Conservation (phyloP, 164 flowering plant species). For the Liquidambar formosana region DNA sequence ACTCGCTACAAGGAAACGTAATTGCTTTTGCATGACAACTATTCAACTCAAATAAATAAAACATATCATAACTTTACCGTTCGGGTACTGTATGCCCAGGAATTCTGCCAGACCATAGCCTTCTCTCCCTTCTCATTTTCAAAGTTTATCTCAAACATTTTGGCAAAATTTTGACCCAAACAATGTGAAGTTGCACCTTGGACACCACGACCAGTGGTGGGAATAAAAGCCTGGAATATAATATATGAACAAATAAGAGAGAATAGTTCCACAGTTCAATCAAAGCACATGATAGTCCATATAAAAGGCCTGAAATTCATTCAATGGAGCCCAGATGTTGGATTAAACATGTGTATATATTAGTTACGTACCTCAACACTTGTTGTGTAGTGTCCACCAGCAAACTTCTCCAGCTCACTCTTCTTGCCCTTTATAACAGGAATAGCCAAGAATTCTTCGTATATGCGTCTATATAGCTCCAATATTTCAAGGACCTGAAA, state of each 20-base stretch:
- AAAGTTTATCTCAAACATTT: conserved; percentile 91
- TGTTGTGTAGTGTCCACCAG: conserved; percentile 97
- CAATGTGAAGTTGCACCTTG: conserved; percentile 99
- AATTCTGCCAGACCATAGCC: conserved; percentile 97
- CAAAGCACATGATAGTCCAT: too few relatives aligned
- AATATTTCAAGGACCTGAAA: conserved; percentile 87
- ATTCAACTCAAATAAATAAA: neutral
- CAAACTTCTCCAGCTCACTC: conserved; percentile 95
- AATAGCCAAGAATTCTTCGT: conserved; percentile 88
- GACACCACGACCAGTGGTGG: conserved; percentile 93
- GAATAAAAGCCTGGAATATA: conserved; percentile 78
- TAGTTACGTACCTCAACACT: conserved; percentile 78
- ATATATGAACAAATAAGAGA: neutral
- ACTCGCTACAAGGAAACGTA: too few relatives aligned
- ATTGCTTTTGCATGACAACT: too few relatives aligned
- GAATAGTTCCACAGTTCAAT: too few relatives aligned
- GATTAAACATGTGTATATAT: neutral
- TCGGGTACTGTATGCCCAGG: conserved; percentile 96
- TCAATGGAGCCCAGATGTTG: neutral
- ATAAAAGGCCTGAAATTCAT: neutral
- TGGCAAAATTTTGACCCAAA: conserved; percentile 96
- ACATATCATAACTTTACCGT: conserved; percentile 43
- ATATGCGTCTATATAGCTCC: conserved; percentile 84
- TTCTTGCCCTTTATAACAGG: conserved; percentile 94
- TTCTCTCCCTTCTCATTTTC: conserved; percentile 92